phyloP scores from a whole-genome alignment of 1,284 basidiomycete genomes.

The Melampsora occidentalis region DNA sequence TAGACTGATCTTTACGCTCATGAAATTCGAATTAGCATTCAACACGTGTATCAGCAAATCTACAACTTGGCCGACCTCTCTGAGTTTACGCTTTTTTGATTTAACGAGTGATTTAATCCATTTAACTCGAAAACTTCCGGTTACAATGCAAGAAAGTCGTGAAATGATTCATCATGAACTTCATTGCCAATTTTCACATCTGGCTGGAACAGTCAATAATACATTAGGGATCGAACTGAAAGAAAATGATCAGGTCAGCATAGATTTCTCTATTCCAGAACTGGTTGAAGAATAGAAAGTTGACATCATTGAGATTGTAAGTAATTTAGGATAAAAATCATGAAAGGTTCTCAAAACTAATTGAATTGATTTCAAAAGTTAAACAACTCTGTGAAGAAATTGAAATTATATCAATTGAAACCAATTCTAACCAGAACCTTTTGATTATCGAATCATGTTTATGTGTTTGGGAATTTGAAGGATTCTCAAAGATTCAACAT shows the following conservation, averaged over 20 bases:
- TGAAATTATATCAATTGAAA: constrained; percentile 14
- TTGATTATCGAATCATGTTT: constrained; percentile 31
- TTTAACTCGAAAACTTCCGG: constrained; percentile 38
- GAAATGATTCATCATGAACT: constrained; percentile 31
- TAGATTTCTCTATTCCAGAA: not conserved
- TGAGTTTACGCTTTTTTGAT: constrained; percentile 36
- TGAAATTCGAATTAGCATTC: constrained; percentile 19
- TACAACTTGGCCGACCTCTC: constrained; percentile 27
- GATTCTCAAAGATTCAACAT: constrained; percentile 12
- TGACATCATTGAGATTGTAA: not conserved
- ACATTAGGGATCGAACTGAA: constrained; percentile 13
- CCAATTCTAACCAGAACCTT: constrained; percentile 11
- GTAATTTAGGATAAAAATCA: not conserved
- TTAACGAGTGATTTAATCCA: constrained; percentile 37
- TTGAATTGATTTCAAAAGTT: constrained; percentile 12
- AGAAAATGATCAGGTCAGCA: constrained; percentile 15
- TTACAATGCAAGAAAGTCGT: constrained; percentile 25
- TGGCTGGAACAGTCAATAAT: constrained; percentile 32
- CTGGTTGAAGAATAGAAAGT: not conserved
- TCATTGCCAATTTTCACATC: constrained; percentile 38
- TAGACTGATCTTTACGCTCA: not conserved
- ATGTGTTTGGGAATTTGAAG: constrained; percentile 44
- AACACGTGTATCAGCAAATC: constrained; percentile 37
- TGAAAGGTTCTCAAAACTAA: not conserved
- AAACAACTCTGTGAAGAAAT: constrained; percentile 23